Conservation (phyloP, 2,329 filamentous ascomycete genomes). For the Aspergillus uvarum region DNA sequence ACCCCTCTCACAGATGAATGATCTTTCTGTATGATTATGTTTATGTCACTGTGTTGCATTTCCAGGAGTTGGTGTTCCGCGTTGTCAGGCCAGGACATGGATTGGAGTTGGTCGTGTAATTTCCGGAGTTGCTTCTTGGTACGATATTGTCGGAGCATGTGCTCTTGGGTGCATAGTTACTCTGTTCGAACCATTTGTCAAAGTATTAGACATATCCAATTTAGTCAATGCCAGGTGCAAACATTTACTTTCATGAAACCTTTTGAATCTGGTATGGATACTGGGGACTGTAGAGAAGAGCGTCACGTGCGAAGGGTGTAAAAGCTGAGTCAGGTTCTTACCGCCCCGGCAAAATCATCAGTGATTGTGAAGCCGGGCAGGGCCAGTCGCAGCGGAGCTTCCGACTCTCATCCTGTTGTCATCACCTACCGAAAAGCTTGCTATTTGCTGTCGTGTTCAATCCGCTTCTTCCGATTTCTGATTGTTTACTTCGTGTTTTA, state of each 20-base stretch:
- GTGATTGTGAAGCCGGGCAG: not conserved
- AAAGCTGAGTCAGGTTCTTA: slow-evolving; percentile 9
- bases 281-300: not conserved
- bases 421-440: not conserved
- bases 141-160: slow-evolving; percentile 22
- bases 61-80: slow-evolving; percentile 7
- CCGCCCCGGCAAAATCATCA: slow-evolving; percentile 21
- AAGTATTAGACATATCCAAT: not conserved
- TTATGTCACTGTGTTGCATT: slow-evolving; percentile 14
- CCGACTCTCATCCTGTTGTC: slow-evolving; percentile 5
- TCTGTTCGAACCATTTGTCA: not conserved
- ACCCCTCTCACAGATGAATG: slow-evolving; percentile 37
- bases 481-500: not conserved
- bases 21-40: slow-evolving; percentile 21
- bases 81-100: not conserved
- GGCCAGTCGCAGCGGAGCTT: slow-evolving; percentile 12
- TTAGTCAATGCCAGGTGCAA: not conserved
- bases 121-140: slow-evolving; percentile 24
- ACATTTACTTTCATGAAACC: not conserved
- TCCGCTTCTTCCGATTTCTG: not conserved
- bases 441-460: too few relatives aligned
- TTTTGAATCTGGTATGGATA: not conserved
- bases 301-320: not conserved
- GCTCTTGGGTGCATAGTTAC: slow-evolving; percentile 24
- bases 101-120: not conserved